Conservation (phyloP, 495 filamentous ascomycete genomes). For the Penicillium cataractarum region DNA sequence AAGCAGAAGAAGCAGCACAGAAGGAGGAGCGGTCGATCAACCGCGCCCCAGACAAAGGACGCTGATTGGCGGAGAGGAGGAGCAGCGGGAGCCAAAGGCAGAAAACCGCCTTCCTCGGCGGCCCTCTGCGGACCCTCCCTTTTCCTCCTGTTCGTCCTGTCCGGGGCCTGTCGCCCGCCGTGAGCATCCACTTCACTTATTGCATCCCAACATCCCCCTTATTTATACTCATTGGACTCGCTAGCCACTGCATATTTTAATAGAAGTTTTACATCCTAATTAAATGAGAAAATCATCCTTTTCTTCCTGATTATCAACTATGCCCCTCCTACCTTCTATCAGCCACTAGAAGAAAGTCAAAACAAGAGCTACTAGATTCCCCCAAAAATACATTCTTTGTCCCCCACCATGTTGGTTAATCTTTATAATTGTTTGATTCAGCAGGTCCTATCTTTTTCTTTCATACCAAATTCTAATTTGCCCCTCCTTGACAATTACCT, state of each 20-base stretch:
- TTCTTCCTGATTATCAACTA: slow-evolving; percentile 24
- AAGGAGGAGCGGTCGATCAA: slow-evolving; percentile 49
- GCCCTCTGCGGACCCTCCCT: slow-evolving; percentile 13
- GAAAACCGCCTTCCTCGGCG: slow-evolving; percentile 19
- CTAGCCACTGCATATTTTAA: slow-evolving; percentile 22
- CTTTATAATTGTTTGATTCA: not conserved
- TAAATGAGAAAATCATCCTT: not conserved
- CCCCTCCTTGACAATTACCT: not conserved
- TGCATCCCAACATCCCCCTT: slow-evolving; percentile 26
- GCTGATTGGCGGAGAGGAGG: slow-evolving; percentile 52
- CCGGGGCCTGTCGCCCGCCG: not conserved
- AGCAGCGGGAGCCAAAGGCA: slow-evolving; percentile 42
- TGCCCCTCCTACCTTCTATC: not conserved
- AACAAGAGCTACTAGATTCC: slow-evolving; percentile 2
- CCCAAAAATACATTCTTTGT: not conserved
- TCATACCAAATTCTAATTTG: not conserved
- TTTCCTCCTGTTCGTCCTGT: slow-evolving; percentile 20
- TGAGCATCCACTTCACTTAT: slow-evolving; percentile 19
- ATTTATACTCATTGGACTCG: slow-evolving; percentile 53
- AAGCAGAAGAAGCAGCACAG: slow-evolving; percentile 32
- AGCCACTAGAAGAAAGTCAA: not conserved
- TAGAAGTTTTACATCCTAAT: not conserved
- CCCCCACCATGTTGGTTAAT: slow-evolving; percentile 17
- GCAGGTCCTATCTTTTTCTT: not conserved
- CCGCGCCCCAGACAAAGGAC: slow-evolving; percentile 30